Evolutionary conservation across 139 green algal genomes (phyloP).

Genomic region (Closterium sp.): DNA sequence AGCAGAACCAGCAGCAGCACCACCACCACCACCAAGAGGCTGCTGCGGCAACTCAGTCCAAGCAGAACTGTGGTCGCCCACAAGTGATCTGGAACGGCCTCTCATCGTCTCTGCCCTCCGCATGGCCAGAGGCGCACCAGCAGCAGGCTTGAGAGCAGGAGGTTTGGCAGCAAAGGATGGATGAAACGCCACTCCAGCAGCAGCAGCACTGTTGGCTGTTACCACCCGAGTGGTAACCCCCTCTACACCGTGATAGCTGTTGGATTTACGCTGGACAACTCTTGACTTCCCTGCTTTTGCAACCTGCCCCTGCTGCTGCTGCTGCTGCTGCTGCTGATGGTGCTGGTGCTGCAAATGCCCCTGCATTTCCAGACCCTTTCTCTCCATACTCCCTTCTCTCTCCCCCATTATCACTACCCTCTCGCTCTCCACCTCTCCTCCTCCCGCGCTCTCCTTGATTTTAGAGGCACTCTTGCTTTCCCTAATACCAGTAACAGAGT

Average conservation of each 20-base stretch:
- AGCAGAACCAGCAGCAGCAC: no score
- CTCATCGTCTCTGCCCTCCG: neutral
- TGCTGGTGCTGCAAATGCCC: neutral
- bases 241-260: neutral
- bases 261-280: neutral
- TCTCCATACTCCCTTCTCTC: no score
- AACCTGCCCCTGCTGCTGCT: neutral
- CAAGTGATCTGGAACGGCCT: neutral
- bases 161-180: neutral
- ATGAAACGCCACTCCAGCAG: neutral
- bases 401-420: neutral
- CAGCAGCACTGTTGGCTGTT: neutral
- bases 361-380: neutral
- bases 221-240: neutral
- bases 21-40: no score
- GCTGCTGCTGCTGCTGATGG: neutral
- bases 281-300: neutral
- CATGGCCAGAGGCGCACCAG: neutral
- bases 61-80: neutral
- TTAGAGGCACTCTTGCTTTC: neutral
- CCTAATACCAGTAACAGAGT: neutral
- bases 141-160: neutral
- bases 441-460: neutral
- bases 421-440: neutral
- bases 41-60: no score